Percentiles rank a stretch among this genome's conserved stretches.
Evolutionary conservation across 2,329 filamentous ascomycete species (phyloP).

Genomic region (Coccinonectria pachysandricola): DNA sequence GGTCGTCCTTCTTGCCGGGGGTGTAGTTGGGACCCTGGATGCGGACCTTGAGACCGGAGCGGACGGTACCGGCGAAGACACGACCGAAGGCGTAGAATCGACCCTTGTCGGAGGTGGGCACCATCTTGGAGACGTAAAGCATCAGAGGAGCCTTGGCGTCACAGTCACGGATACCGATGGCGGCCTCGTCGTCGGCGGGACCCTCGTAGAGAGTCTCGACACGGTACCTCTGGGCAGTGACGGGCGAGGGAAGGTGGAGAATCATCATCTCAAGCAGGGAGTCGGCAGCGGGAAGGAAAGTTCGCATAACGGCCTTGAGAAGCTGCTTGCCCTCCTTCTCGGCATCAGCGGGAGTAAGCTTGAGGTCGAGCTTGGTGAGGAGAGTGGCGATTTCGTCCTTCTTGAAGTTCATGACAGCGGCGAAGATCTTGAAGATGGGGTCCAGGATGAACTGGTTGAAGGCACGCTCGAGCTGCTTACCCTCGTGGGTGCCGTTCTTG

Average conservation of each 20-base stretch:
- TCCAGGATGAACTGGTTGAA: conserved; percentile 99
- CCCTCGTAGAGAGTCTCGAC: conserved; percentile 98
- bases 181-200: conserved; percentile 82
- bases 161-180: conserved; percentile 96
- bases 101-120: conserved; percentile 98
- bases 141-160: conserved; percentile 97
- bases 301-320: conserved; percentile 96
- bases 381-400: conserved; percentile 79
- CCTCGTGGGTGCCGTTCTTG: conserved; percentile 72
- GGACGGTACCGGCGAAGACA: conserved; percentile 98
- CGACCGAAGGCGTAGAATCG: conserved; percentile 99
- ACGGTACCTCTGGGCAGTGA: conserved; percentile 95
- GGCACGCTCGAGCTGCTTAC: conserved; percentile 87
- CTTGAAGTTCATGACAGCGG: conserved; percentile 96
- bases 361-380: conserved; percentile 88
- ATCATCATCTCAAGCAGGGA: conserved; percentile 99
- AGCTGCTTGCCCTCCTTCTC: conserved; percentile 96
- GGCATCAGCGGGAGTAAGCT: conserved; percentile 77
- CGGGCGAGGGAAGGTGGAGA: conserved; percentile 93
- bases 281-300: conserved; percentile 96
- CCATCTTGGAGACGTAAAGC: conserved; percentile 99
- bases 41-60: conserved; percentile 97
- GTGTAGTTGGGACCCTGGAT: conserved; percentile 99
- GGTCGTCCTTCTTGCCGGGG: conserved; percentile 96
- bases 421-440: conserved; percentile 99